Conservation (phyloP, 495 filamentous ascomycete species). For the Apodospora peruviana region DNA sequence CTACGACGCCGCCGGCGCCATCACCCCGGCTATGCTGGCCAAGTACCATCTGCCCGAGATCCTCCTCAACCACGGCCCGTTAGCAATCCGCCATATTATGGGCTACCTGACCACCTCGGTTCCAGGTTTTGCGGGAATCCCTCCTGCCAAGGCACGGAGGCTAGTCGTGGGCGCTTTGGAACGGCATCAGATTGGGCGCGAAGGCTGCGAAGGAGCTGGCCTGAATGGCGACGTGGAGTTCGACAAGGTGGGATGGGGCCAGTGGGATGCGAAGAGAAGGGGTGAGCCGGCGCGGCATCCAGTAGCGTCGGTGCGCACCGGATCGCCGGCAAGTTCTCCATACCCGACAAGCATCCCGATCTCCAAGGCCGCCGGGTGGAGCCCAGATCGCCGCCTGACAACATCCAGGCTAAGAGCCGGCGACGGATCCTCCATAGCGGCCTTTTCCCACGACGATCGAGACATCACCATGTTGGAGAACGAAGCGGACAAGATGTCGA, state of each 20-base stretch:
- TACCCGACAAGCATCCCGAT: conserved; percentile 64
- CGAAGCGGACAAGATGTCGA: conserved; percentile 94
- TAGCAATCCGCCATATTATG: conserved; percentile 94
- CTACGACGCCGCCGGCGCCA: conserved; percentile 70
- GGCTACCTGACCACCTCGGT: conserved; percentile 87
- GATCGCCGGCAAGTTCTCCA: conserved; percentile 44
- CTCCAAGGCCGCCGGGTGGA: conserved; percentile 44
- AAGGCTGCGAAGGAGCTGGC: conserved; percentile 57
- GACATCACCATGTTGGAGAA: conserved; percentile 74
- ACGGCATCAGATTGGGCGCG: conserved; percentile 58
- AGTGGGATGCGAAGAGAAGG: conserved; percentile 80
- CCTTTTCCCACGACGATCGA: conserved; percentile 67
- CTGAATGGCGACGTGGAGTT: conserved; percentile 77
- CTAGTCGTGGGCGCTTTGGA: conserved; percentile 82
- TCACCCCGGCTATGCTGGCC: conserved; percentile 81
- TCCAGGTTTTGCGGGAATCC: conserved; percentile 86
- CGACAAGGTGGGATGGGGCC: conserved; percentile 95
- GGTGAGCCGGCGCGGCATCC: conserved; percentile 52
- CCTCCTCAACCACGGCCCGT: conserved; percentile 77
- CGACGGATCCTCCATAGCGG: conserved; percentile 40
- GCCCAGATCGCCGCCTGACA: conserved; percentile 39
- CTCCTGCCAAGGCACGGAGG: conserved; percentile 85
- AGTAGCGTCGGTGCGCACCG: conserved; percentile 37
- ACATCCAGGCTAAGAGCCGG: conserved; percentile 54
- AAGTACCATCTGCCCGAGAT: conserved; percentile 90